These are phyloP conservation scores for Abrus precatorius DNA, from an alignment of 306 rosid species.

Conservation along the genomic window DNA sequence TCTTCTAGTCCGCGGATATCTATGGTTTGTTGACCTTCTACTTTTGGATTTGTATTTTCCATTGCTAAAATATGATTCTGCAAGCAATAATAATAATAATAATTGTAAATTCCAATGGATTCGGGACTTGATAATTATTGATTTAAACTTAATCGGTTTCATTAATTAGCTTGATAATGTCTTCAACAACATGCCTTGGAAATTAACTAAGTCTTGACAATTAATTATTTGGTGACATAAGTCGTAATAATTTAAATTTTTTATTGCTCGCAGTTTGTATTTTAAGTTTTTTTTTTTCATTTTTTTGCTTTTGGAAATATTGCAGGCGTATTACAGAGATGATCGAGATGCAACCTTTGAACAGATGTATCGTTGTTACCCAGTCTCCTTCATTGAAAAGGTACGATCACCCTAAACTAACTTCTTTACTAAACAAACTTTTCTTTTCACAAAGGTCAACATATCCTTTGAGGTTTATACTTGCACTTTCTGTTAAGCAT, in stretches of 20 bases:
- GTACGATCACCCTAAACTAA: conserved; percentile 28
- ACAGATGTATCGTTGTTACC: conserved; percentile 63
- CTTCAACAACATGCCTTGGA: background rate
- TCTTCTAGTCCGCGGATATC: conserved; percentile 27
- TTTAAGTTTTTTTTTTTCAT: background rate
- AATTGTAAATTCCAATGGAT: conserved; percentile 17
- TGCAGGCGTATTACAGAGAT: conserved; percentile 48
- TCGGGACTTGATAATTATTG: background rate
- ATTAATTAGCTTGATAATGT: conserved; percentile 12
- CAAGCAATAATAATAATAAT: background rate
- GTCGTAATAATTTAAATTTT: background rate
- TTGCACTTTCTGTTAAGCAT: background rate
- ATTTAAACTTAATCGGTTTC: background rate
- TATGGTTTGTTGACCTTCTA: conserved; percentile 50
- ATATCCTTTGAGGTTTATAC: background rate
- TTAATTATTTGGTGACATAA: background rate
- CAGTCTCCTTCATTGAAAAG: conserved; percentile 63
- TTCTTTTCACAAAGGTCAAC: background rate
- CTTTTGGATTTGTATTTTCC: background rate
- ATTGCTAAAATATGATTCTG: too few relatives aligned
- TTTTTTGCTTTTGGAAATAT: background rate
- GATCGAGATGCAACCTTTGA: conserved; percentile 47
- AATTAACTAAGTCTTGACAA: background rate
- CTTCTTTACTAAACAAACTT: background rate
- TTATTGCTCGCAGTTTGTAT: background rate